Evolutionary conservation across 805 yeast species (phyloP), one percentile per base, ranked within the genome.

Genomic region (Ogataea degrootiae): DNA sequence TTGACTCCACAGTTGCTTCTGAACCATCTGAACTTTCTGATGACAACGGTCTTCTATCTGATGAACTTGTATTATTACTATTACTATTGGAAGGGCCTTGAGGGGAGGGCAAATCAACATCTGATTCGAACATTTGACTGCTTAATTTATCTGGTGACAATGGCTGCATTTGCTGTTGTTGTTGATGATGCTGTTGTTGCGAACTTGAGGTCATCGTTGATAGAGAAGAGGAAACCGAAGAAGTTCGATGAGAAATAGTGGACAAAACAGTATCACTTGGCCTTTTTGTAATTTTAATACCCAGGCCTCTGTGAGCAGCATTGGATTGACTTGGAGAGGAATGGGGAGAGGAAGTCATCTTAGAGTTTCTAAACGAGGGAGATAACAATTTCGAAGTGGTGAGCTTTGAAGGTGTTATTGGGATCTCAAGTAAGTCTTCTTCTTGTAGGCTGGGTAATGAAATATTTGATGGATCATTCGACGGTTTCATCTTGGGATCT

Each of bases 221-320:
- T 5, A 33, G 37, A 6, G 49, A 42, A 6, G 53, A 43, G n/a
- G 55, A 44, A 8, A 39, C 29, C 6, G 52, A 42, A 8, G 52
- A 46, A 1, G 48, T 44, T 29, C 58, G 45, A n/a, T 48, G 45
- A 15, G 33, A 42, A 14, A 49, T 46, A 14, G 45, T 45, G 2
- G 47, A 44, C 15, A 58, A 34, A 1, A 59, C 52, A 15, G 63
- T 47, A 42, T 63, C 68, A 43, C 63, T 58, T 21, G 67, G 66
- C 37, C 67, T 51, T 41, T 41, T 47, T 4, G 55, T 16, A 2
- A 53, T 39, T 40, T 56, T 50, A 21, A 63, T 60, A 12, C 67
- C 65, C 21, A 62, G 48, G 1, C 63, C 65, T 5, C 45, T 41
- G 19, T 46, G 17, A 41, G 40, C 23, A 8, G 49, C 15, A 19